A percentile compares a stretch with the other conserved stretches of the same genome.
Conservation (phyloP, 257 asterid species). For the Solanum ahanhuiri region DNA sequence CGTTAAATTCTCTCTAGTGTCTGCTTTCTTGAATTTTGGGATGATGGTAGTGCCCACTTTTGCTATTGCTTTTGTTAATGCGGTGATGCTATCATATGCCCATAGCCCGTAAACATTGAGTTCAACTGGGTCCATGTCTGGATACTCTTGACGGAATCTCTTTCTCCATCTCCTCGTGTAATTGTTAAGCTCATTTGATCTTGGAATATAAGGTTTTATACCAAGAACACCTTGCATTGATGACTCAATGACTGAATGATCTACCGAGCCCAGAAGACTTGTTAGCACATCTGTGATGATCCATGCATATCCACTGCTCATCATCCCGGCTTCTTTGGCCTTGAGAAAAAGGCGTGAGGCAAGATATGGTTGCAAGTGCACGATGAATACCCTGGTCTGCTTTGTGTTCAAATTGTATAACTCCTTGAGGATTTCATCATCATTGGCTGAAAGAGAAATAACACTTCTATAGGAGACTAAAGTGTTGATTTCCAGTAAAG, state of each 20-base stretch:
- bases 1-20: slow-evolving; percentile 1
- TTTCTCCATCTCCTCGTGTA: slow-evolving; percentile 28
- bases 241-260: slow-evolving; percentile 23
- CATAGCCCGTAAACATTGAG: slow-evolving; percentile 33
- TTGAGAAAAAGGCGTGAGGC: slow-evolving; percentile 27
- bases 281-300: slow-evolving; percentile 34
- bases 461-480: slow-evolving; percentile 17
- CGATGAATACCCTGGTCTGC: slow-evolving; percentile 42
- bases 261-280: slow-evolving; percentile 21
- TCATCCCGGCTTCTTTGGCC: slow-evolving; percentile 38
- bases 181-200: slow-evolving; percentile 6
- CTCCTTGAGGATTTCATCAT: slow-evolving; percentile 22
- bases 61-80: slow-evolving; percentile 28
- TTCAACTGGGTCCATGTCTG: slow-evolving; percentile 16
- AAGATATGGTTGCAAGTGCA: slow-evolving; percentile 26
- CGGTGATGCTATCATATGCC: slow-evolving; percentile 33
- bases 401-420: slow-evolving; percentile 18
- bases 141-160: slow-evolving; percentile 30
- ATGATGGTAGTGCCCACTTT: background rate
- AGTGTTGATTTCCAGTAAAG: slow-evolving; percentile 11
- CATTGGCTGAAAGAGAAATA: slow-evolving; percentile 22
- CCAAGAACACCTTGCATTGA: slow-evolving; percentile 49
- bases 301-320: slow-evolving; percentile 40
- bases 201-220: slow-evolving; percentile 30
- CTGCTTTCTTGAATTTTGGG: slow-evolving; percentile 4